These are phyloP conservation scores for Mycena belliarum DNA, from an alignment of 768 basidiomycete species.

Conservation along the genomic window DNA sequence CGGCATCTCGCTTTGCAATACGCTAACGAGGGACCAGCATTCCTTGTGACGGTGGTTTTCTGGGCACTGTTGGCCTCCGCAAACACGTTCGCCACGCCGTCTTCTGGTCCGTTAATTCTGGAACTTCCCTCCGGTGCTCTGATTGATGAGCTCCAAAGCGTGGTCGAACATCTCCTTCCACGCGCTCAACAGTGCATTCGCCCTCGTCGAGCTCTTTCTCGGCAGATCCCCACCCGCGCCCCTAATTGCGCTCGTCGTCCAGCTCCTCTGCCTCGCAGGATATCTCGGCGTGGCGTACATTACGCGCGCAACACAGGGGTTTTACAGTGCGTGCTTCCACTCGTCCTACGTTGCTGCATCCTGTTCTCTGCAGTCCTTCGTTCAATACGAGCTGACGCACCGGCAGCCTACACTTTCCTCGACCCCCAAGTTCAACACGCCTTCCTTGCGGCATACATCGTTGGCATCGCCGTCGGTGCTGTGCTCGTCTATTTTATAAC, in stretches of 20 bases:
- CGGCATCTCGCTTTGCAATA: too few species aligned
- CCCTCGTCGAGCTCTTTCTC: conserved; percentile 58
- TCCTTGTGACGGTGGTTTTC: conserved; percentile 64
- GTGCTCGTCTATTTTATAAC: conserved; percentile 53
- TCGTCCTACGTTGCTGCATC: too few species aligned
- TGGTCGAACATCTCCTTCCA: conserved; percentile 65
- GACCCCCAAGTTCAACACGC: conserved; percentile 46
- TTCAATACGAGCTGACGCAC: not conserved
- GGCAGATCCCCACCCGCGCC: conserved; percentile 54
- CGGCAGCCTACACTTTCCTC: conserved; percentile 71
- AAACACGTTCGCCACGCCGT: conserved; percentile 40
- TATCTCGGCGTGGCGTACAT: conserved; percentile 75
- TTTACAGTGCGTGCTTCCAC: conserved; percentile 54
- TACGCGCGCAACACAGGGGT: conserved; percentile 57
- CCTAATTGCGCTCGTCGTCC: conserved; percentile 49
- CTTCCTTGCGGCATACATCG: conserved; percentile 59
- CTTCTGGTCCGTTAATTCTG: too few species aligned
- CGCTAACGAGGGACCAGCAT: conserved; percentile 38
- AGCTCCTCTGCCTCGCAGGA: conserved; percentile 48
- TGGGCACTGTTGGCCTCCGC: conserved; percentile 56
- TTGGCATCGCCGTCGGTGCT: conserved; percentile 57
- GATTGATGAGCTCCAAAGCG: too few species aligned
- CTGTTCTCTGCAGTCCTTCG: too few species aligned
- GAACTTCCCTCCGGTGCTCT: too few species aligned
- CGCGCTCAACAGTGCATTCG: conserved; percentile 57